These are phyloP conservation scores for Cladorrhinum sp. DNA, from an alignment of 2,329 filamentous ascomycete species.

Conservation along the genomic window DNA sequence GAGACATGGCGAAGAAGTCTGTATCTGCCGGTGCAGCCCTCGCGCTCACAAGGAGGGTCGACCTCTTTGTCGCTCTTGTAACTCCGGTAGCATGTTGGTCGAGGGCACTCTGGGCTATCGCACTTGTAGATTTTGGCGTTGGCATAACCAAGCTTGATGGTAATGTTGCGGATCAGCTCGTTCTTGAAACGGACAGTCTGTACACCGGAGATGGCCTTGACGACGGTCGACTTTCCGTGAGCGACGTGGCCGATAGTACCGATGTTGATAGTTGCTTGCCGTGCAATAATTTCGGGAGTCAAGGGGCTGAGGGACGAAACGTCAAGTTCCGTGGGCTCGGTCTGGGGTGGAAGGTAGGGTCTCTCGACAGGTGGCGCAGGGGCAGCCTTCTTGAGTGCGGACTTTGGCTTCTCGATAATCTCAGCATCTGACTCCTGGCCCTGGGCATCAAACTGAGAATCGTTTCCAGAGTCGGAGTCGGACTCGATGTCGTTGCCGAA, in stretches of 20 bases:
- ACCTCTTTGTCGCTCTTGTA: slow-evolving; percentile 99
- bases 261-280: slow-evolving; percentile 98
- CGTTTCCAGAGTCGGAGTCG: slow-evolving; percentile 61
- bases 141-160: slow-evolving; percentile 98
- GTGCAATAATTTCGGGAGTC: slow-evolving; percentile 93
- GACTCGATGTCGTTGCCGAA: slow-evolving; percentile 71
- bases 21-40: slow-evolving; percentile 86
- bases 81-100: slow-evolving; percentile 92
- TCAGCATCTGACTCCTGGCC: slow-evolving; percentile 58
- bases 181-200: slow-evolving; percentile 99
- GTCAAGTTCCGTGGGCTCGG: slow-evolving; percentile 85
- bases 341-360: slow-evolving; percentile 73
- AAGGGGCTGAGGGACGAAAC: slow-evolving; percentile 76
- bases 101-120: slow-evolving; percentile 84
- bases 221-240: slow-evolving; percentile 97
- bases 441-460: slow-evolving; percentile 59
- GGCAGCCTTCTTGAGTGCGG: slow-evolving; percentile 76
- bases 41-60: slow-evolving; percentile 90
- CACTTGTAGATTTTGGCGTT: slow-evolving; percentile 99
- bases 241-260: slow-evolving; percentile 98
- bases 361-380: slow-evolving; percentile 55
- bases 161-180: slow-evolving; percentile 98
- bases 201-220: slow-evolving; percentile 98
- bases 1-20: slow-evolving; percentile 87
- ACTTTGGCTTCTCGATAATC: slow-evolving; percentile 69